Conservation (phyloP, 495 filamentous ascomycete species). For the Aspergillus conjunctus region DNA sequence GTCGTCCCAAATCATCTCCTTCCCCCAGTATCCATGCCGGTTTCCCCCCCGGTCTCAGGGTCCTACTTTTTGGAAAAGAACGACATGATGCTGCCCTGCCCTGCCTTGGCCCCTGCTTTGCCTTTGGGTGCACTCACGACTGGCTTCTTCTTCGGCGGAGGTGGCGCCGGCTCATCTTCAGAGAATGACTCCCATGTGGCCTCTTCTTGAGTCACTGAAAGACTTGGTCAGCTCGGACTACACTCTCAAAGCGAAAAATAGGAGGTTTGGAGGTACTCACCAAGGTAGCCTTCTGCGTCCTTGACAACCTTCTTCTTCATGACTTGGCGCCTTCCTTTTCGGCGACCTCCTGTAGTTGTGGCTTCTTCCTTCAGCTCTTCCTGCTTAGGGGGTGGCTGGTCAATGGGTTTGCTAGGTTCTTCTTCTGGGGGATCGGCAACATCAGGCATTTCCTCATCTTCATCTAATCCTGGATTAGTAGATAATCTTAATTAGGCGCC, state of each 20-base stretch:
- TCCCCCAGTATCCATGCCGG: neutral
- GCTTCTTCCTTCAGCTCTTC: slow-evolving; percentile 46
- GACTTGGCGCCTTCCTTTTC: slow-evolving; percentile 78
- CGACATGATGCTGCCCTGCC: slow-evolving; percentile 89
- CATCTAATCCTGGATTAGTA: slow-evolving; percentile 15
- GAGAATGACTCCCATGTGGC: slow-evolving; percentile 93
- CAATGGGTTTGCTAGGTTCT: slow-evolving; percentile 51
- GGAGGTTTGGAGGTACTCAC: slow-evolving; percentile 49
- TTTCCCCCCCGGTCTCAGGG: no score
- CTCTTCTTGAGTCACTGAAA: slow-evolving; percentile 86
- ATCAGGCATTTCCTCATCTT: slow-evolving; percentile 54
- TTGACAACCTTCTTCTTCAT: slow-evolving; percentile 88
- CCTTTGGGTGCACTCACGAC: slow-evolving; percentile 51
- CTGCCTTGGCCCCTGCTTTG: slow-evolving; percentile 61
- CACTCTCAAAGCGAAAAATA: neutral
- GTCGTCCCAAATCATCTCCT: neutral
- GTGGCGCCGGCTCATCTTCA: slow-evolving; percentile 74
- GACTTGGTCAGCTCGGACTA: slow-evolving; percentile 24
- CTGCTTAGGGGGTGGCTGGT: slow-evolving; percentile 46
- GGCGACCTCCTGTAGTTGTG: slow-evolving; percentile 61
- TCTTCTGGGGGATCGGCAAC: slow-evolving; percentile 42
- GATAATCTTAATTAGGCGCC: neutral
- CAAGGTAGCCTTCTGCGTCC: slow-evolving; percentile 92
- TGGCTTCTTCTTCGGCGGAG: slow-evolving; percentile 62
- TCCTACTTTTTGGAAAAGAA: slow-evolving; percentile 85